phyloP scores from a whole-genome alignment of 106 monocot species.

The Triglochin maritima region DNA sequence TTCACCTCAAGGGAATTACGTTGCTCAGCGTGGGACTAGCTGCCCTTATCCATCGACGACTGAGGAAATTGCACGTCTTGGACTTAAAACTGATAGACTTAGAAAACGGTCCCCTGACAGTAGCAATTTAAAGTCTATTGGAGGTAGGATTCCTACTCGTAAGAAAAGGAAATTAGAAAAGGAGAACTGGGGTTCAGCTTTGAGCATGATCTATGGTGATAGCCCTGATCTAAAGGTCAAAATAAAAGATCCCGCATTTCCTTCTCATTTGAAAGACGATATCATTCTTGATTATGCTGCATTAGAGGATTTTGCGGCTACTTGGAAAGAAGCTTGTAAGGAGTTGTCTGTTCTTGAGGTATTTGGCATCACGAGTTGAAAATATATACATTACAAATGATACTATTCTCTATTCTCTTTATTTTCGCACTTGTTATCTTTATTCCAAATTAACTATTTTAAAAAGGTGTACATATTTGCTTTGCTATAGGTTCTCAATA shows the following conservation, averaged over 20 bases:
- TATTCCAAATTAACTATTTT: neutral
- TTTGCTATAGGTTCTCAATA: conserved; percentile 51
- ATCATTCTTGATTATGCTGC: conserved; percentile 13
- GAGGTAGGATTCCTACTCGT: conserved; percentile 8
- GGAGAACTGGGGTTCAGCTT: neutral
- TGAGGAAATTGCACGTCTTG: conserved; percentile 78
- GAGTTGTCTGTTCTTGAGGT: conserved; percentile 54
- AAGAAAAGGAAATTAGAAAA: conserved; percentile 46
- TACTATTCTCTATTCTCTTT: too few species aligned
- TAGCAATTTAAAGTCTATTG: conserved; percentile 5
- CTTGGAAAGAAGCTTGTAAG: conserved; percentile 69
- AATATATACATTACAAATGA: too few species aligned
- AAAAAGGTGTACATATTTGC: neutral
- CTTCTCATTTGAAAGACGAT: neutral
- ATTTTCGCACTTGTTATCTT: neutral
- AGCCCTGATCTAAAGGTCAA: conserved; percentile 4
- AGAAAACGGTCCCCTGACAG: conserved; percentile 4
- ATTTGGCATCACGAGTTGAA: neutral
- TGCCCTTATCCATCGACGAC: conserved; percentile 94
- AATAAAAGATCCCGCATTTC: neutral
- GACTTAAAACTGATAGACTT: conserved; percentile 28
- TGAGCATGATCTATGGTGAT: conserved; percentile 1
- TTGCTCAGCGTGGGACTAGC: conserved; percentile 32
- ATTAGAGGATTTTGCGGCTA: conserved; percentile 44
- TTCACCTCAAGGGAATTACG: conserved; percentile 16